Conservation (phyloP, 768 basidiomycete species). For the Phylloporus arenicola region DNA sequence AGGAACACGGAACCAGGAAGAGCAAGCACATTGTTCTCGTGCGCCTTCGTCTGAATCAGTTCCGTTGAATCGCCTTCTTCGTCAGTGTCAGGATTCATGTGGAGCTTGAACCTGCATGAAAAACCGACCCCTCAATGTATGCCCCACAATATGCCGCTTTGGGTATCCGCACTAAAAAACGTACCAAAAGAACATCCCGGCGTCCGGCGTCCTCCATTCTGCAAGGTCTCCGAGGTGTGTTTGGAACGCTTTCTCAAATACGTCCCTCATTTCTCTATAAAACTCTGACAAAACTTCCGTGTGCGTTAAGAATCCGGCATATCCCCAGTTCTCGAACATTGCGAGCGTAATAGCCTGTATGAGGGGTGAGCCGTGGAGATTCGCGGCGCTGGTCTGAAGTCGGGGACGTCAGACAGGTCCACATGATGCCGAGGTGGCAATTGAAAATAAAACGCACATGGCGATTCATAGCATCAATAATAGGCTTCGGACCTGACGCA, state of each 20-base stretch:
- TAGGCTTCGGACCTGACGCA: conserved; percentile 62
- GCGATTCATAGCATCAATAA: conserved; percentile 66
- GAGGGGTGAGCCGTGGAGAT: conserved; percentile 61
- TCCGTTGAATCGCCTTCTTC: conserved; percentile 62
- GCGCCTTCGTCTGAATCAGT: conserved; percentile 68
- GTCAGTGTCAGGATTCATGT: conserved; percentile 34
- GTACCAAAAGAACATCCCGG: conserved; percentile 91
- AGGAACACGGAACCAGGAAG: conserved; percentile 84
- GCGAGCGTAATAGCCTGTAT: conserved; percentile 57
- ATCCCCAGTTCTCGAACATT: conserved; percentile 67
- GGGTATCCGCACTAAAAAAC: conserved; percentile 21
- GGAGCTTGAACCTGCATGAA: conserved; percentile 60
- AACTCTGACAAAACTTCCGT: conserved; percentile 63
- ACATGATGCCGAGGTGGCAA: conserved; percentile 7
- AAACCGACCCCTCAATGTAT: conserved; percentile 12
- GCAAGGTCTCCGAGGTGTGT: conserved; percentile 72
- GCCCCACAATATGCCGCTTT: not conserved
- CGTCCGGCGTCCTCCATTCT: conserved; percentile 64
- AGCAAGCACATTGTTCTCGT: conserved; percentile 80
- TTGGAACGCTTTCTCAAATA: conserved; percentile 74
- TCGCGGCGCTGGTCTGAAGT: conserved; percentile 58
- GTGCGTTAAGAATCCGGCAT: conserved; percentile 69
- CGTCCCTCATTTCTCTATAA: conserved; percentile 66
- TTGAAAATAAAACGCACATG: conserved; percentile 44
- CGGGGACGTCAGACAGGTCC: conserved; percentile 5